Conservation (phyloP, 805 yeast genomes). For the Scheffersomyces stipitis region DNA sequence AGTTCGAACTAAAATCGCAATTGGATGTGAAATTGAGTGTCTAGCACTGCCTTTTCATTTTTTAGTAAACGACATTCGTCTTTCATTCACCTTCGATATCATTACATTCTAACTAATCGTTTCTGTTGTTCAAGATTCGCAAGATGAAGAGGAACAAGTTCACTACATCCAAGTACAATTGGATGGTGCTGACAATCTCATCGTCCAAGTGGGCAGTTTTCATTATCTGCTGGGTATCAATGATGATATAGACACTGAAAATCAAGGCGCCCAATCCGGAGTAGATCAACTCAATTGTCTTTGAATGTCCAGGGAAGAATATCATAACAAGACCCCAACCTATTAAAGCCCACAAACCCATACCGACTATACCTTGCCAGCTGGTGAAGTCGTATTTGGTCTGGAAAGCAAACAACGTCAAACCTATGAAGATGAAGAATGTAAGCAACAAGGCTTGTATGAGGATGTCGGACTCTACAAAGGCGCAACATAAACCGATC, state of each 20-base stretch:
- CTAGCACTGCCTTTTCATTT: no score
- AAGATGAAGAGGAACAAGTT: conserved; percentile 77
- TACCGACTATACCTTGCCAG: conserved; percentile 57
- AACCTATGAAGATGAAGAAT: conserved; percentile 67
- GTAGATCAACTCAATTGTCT: conserved; percentile 63
- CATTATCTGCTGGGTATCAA: conserved; percentile 81
- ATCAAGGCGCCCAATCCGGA: conserved; percentile 73
- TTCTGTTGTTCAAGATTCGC: conserved; percentile 50
- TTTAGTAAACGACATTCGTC: no score
- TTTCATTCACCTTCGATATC: no score
- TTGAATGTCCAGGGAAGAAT: conserved; percentile 57
- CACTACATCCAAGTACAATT: conserved; percentile 77
- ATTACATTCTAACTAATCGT: conserved; percentile 3
- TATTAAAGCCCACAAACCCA: conserved; percentile 64
- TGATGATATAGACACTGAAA: conserved; percentile 68
- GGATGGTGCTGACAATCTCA: conserved; percentile 77
- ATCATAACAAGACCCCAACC: conserved; percentile 70
- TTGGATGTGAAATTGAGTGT: no score
- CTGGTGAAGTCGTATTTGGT: conserved; percentile 71
- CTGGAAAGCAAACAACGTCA: conserved; percentile 75
- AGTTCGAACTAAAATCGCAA: no score
- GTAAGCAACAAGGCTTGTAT: conserved; percentile 73
- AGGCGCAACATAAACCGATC: conserved; percentile 64
- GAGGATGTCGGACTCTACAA: conserved; percentile 62
- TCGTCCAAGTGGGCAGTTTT: conserved; percentile 78